A percentile compares a stretch with the other conserved stretches of the same genome.
phyloP scores from a whole-genome alignment of 75 land plant genomes.

The Pinus albicaulis region DNA sequence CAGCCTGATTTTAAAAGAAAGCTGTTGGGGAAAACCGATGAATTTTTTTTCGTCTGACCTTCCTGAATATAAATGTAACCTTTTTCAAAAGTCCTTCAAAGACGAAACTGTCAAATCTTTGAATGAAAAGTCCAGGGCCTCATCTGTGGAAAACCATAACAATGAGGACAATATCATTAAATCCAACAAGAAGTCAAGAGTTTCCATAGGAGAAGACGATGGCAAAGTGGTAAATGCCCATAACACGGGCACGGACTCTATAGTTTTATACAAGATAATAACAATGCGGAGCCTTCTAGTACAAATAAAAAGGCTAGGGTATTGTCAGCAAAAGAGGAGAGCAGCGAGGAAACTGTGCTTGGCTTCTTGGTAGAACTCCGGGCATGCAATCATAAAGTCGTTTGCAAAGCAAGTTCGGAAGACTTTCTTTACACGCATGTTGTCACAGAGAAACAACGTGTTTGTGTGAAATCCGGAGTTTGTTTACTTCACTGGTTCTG shows the following conservation, averaged over 20 bases:
- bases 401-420: neutral
- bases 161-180: neutral
- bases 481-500: conserved; percentile 65
- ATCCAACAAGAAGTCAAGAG: neutral
- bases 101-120: neutral
- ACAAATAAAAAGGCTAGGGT: neutral
- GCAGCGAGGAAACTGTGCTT: neutral
- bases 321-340: neutral
- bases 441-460: neutral
- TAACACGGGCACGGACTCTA: too few species aligned
- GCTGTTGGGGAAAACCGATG: too few species aligned
- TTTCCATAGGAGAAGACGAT: too few species aligned
- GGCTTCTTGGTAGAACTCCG: conserved; percentile 8
- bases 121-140: neutral
- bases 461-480: conserved; percentile 11
- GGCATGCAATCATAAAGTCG: neutral
- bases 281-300: neutral
- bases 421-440: neutral
- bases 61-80: neutral
- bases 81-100: neutral
- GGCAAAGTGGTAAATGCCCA: too few species aligned
- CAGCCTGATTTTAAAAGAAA: too few species aligned
- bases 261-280: neutral
- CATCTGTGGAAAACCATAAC: neutral
- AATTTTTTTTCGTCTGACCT: neutral